Base-by-base conservation (phyloP, 2,329 filamentous ascomycete genomes). In the Calonectria pseudoturangicola region DNA sequence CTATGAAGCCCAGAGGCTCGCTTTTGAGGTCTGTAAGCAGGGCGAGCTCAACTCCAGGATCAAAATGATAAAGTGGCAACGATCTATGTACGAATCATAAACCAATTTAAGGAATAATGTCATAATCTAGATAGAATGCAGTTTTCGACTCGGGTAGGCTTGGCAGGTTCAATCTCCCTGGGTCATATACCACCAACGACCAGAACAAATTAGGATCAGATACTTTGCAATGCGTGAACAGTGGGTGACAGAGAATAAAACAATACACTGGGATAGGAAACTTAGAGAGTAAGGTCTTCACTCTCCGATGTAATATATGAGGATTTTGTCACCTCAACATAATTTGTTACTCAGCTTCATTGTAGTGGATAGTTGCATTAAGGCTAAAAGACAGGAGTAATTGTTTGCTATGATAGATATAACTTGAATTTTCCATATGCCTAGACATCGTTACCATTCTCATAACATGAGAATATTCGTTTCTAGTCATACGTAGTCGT, bases 1-100 rank as follows among this genome's bases (percentile, higher is more conserved):
- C 85, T 0, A 81, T 83, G 79, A 83, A 81, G 56, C 81, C 84
- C 4, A 79, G 84, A 63, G 83, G 85, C 1, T 87, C 85, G 1
- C 80, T 86, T 0, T 71, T 86, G 67, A 82, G 80, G 72, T 84
- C 81, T 51, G 82, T 81, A 13, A 82, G 75, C 30, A 79, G 79
- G 63, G 76, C 75, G 62, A 77, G 58, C 13, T 76, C 79, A 36
- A 81, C 78, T 21, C 69, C 78, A 2, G 66, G 69, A 9, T 54
- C 74, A 4, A 75, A 74, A 12, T 36, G 9, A 73, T 63, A 68
- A 72, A 39, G 25, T 41, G 5, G 10, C 16, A 15, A 39, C 5
- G n/a, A 27, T 45, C 36, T 16, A 30, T 45, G 15, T 25, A 10
- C 8, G 50, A 12, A 18, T 33, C 10, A 16, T 10, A 30, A 5